A percentile compares a stretch with the other conserved stretches of the same genome.
Evolutionary conservation across 2,329 filamentous ascomycete species (phyloP).

Genomic region (Anisogramma anomala): DNA sequence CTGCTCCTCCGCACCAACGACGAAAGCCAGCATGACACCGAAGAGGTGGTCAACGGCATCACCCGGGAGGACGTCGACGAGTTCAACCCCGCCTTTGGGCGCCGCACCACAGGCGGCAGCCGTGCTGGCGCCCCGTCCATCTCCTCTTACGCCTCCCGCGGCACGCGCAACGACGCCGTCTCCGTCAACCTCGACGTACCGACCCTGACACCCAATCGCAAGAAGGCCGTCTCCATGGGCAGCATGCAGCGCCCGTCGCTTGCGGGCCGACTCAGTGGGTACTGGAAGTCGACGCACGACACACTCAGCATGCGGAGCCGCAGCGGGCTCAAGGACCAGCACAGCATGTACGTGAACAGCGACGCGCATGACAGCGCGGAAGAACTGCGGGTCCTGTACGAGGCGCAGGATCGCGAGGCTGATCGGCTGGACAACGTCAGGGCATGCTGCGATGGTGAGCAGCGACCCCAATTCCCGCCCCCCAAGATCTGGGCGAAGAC

Average conservation of each 20-base stretch:
- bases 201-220: constrained; percentile 41
- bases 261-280: constrained; percentile 44
- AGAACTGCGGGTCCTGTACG: constrained; percentile 68
- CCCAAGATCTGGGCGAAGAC: neutral
- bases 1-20: constrained; percentile 66
- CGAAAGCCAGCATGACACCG: constrained; percentile 49
- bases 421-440: constrained; percentile 87
- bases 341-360: constrained; percentile 39
- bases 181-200: constrained; percentile 41
- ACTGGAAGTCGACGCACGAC: constrained; percentile 41
- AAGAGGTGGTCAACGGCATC: constrained; percentile 46
- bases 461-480: neutral
- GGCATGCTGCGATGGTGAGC: constrained; percentile 91
- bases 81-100: constrained; percentile 60
- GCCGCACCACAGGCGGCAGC: constrained; percentile 29
- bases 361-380: constrained; percentile 68
- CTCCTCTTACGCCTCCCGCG: constrained; percentile 70
- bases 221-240: constrained; percentile 21
- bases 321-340: constrained; percentile 27
- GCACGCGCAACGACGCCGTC: constrained; percentile 50
- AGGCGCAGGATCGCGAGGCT: constrained; percentile 63
- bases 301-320: constrained; percentile 44
- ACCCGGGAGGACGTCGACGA: constrained; percentile 58
- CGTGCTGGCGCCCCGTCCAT: constrained; percentile 48
- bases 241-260: constrained; percentile 7